Percentiles rank a stretch among this genome's conserved stretches.
phyloP scores from a whole-genome alignment of 2,329 filamentous ascomycete species.

The Pseudogymnoascus sp. region DNA sequence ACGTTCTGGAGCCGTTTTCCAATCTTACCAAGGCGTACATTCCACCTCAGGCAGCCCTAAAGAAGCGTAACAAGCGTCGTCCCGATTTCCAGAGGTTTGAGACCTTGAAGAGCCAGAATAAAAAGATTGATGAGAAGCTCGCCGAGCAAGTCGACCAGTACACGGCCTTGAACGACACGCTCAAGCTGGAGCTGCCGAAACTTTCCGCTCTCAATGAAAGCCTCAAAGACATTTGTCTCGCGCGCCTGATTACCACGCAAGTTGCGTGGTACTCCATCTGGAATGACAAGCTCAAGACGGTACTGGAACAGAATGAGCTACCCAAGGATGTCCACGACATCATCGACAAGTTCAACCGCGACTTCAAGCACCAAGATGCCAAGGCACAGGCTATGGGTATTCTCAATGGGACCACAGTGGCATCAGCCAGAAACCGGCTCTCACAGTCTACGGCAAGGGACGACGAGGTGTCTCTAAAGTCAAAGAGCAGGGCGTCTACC shows the following conservation, averaged over 20 bases:
- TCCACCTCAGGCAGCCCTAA: conserved; percentile 80
- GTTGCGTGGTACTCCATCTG: conserved; percentile 74
- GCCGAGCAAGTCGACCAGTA: conserved; percentile 82
- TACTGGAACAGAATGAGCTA: conserved; percentile 58
- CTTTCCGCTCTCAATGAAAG: conserved; percentile 75
- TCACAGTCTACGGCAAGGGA: conserved; percentile 36
- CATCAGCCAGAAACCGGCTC: conserved; percentile 14
- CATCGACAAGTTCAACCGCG: conserved; percentile 66
- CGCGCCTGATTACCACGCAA: conserved; percentile 79
- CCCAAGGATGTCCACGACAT: conserved; percentile 66
- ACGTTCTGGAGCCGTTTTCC: conserved; percentile 78
- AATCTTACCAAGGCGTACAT: conserved; percentile 71
- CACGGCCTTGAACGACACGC: conserved; percentile 71
- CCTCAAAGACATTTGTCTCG: conserved; percentile 73
- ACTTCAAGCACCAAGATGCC: conserved; percentile 70
- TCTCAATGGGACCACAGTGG: conserved; percentile 57
- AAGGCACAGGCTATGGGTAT: conserved; percentile 65
- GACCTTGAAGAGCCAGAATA: conserved; percentile 68
- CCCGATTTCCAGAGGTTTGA: conserved; percentile 80
- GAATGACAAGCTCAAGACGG: conserved; percentile 71
- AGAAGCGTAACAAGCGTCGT: conserved; percentile 88
- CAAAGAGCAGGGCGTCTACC: conserved; percentile 25
- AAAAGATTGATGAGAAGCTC: conserved; percentile 81
- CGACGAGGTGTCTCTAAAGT: conserved; percentile 29
- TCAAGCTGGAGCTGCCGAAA: conserved; percentile 85